A percentile compares a stretch with the other conserved stretches of the same genome.
Conservation (phyloP, 176 grass and related monocot genomes). For the Olyra latifolia region DNA sequence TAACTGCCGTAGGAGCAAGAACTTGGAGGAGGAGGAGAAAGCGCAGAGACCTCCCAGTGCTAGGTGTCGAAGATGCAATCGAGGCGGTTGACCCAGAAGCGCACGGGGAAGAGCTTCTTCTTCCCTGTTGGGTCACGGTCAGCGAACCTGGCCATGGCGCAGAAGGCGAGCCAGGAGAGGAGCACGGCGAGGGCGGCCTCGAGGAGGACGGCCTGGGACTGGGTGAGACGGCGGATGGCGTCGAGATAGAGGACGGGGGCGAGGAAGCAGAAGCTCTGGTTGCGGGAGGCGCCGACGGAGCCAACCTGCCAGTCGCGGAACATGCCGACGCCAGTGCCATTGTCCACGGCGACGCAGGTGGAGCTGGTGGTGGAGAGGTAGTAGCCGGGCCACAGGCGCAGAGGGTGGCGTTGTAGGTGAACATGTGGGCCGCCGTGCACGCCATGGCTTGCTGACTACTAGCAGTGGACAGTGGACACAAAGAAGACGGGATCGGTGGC, state of each 20-base stretch:
- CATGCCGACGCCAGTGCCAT: slow-evolving; percentile 9
- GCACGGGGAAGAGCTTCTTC: slow-evolving; percentile 49
- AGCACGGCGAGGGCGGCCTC: slow-evolving; percentile 51
- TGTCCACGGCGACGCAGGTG: slow-evolving; percentile 27
- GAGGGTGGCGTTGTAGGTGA: slow-evolving; percentile 67
- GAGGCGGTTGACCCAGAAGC: slow-evolving; percentile 76
- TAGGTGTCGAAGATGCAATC: slow-evolving; percentile 75
- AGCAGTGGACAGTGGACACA: no score
- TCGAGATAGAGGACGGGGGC: slow-evolving; percentile 65
- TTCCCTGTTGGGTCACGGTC: slow-evolving; percentile 37
- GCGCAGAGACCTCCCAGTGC: slow-evolving; percentile 66
- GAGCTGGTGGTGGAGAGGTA: slow-evolving; percentile 42
- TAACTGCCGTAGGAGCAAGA: no score
- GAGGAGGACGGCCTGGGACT: slow-evolving; percentile 92
- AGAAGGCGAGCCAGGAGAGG: slow-evolving; percentile 77
- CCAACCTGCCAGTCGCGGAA: slow-evolving; percentile 65
- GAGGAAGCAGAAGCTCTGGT: slow-evolving; percentile 66
- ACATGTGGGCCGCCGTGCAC: slow-evolving; percentile 60
- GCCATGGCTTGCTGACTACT: slow-evolving; percentile 22
- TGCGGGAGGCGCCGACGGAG: slow-evolving; percentile 45
- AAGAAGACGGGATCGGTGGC: no score
- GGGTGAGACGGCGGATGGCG: slow-evolving; percentile 73
- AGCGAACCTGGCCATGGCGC: slow-evolving; percentile 42
- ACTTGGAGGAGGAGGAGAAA: no score
- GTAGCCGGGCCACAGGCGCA: slow-evolving; percentile 79